These are phyloP conservation scores for Hypholoma fasciculare DNA, from an alignment of 768 basidiomycete genomes.

Conservation along the genomic window DNA sequence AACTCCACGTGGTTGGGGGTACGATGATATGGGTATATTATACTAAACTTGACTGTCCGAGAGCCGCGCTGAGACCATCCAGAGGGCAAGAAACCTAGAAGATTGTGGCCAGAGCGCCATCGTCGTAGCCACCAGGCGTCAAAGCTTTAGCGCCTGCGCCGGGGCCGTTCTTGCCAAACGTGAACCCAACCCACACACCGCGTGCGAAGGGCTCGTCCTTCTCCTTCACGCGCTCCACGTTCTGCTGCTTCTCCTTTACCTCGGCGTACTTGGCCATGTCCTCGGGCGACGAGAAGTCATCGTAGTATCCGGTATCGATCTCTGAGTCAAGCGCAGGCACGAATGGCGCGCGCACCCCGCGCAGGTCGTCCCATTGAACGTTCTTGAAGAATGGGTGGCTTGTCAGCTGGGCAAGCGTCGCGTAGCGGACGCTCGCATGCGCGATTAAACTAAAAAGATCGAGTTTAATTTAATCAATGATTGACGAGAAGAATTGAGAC, in stretches of 20 bases:
- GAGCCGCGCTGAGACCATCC: too few relatives aligned
- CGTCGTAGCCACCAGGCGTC: constrained; percentile 41
- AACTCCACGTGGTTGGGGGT: too few relatives aligned
- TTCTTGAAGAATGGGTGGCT: constrained; percentile 81
- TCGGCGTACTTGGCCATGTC: constrained; percentile 99
- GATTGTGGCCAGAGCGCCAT: constrained; percentile 59
- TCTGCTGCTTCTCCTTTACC: constrained; percentile 94
- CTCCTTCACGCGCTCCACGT: constrained; percentile 91
- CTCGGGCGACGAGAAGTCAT: constrained; percentile 83
- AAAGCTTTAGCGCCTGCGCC: constrained; percentile 40
- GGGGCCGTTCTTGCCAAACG: constrained; percentile 86
- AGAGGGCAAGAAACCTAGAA: constrained; percentile 34
- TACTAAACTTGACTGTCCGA: too few relatives aligned
- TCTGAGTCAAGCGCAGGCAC: constrained; percentile 94
- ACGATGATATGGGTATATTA: too few relatives aligned
- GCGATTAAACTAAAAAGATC: constrained; percentile 59
- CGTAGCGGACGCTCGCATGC: constrained; percentile 77
- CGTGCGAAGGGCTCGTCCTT: constrained; percentile 71
- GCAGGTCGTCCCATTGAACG: constrained; percentile 78
- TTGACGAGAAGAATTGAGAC: not conserved
- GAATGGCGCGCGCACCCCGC: constrained; percentile 80
- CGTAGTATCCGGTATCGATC: constrained; percentile 93
- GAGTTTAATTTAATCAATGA: constrained; percentile 1
- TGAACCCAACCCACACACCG: constrained; percentile 91
- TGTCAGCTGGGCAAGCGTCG: constrained; percentile 71